These are phyloP conservation scores for Canariomyces notabilis DNA, from an alignment of 2,329 filamentous ascomycete genomes.

Conservation along the genomic window DNA sequence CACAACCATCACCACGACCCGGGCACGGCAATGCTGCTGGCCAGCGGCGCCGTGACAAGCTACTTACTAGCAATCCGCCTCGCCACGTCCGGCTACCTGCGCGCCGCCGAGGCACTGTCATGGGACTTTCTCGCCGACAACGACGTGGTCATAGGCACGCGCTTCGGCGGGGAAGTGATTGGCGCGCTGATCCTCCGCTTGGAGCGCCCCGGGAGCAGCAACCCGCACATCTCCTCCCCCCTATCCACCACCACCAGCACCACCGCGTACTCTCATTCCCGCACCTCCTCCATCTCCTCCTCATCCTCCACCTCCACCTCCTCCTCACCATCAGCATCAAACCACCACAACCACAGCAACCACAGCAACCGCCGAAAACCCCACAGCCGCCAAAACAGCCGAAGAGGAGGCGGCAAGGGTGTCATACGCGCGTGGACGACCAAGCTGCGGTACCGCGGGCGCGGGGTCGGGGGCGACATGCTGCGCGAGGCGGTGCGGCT, in stretches of 20 bases:
- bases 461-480: constrained; percentile 67
- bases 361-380: constrained; percentile 21
- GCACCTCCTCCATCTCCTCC: not conserved
- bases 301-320: not conserved
- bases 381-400: constrained; percentile 9
- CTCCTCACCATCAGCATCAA: not conserved
- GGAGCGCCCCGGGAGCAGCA: constrained; percentile 35
- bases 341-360: constrained; percentile 1
- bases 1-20: constrained; percentile 43
- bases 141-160: constrained; percentile 60
- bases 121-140: constrained; percentile 54
- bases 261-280: too few relatives aligned
- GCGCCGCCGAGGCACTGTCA: constrained; percentile 54
- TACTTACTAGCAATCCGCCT: constrained; percentile 59
- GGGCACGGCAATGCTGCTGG: constrained; percentile 52
- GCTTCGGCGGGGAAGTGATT: constrained; percentile 63
- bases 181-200: constrained; percentile 66
- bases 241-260: too few relatives aligned
- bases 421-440: constrained; percentile 82
- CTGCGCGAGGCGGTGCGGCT: constrained; percentile 67
- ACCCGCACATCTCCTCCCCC: not conserved
- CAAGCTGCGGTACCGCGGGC: constrained; percentile 59
- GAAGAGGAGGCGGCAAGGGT: constrained; percentile 55
- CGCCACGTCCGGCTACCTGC: constrained; percentile 57
- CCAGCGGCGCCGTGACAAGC: constrained; percentile 57